Base-by-base conservation (phyloP, 306 rosid species). In the Vigna reflexopilosa region DNA sequence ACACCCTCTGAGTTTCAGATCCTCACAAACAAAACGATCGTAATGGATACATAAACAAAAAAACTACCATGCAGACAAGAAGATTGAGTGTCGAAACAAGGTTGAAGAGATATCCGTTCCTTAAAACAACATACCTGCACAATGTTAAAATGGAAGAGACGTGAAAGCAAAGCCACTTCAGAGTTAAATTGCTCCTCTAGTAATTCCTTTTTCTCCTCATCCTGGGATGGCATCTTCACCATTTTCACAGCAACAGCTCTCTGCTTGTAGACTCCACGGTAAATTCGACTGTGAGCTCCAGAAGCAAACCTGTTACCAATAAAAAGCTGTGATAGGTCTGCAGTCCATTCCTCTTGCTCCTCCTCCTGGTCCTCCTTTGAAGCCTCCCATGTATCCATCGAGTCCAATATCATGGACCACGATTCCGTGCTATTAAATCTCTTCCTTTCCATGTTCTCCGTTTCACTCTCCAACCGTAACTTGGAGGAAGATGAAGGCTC, bases 211-310 rank as follows among this genome's bases (percentile, higher is more conserved):
- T 80, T 89, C 66, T 93, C 96, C 73, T 85, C 89, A 42, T 81
- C 80, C 74, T 88, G 93, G 42, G 73, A 72, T 56, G 98, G 96
- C 79, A 93, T 87, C 78, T 92, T 86, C 78, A 93, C 96, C 98
- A 93, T 93, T 86, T 93, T 93, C 54, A 93, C 98, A 51, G 98
- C 98, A 52, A 93, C 98, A 1, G 98, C 98, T 81, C 87, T 85
- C 85, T 93, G 98, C 91, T 88, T 93, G 88, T 93, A 93, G 80
- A 93, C 85, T 67, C 96, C 98, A 12, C 98, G 88, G 85, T 93
- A 93, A 36, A 93, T 93, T 74, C 98, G 28, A 70, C 98, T 93
- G 55, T 93, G 91, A 30, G 98, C 98, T n/a, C 98, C 98, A 11
- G 96, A 93, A 13, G 96, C 96, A 30, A 93, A 90, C 83, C 88